Base-by-base conservation (phyloP, 2,329 filamentous ascomycete species). In the Cercospora sesami region DNA sequence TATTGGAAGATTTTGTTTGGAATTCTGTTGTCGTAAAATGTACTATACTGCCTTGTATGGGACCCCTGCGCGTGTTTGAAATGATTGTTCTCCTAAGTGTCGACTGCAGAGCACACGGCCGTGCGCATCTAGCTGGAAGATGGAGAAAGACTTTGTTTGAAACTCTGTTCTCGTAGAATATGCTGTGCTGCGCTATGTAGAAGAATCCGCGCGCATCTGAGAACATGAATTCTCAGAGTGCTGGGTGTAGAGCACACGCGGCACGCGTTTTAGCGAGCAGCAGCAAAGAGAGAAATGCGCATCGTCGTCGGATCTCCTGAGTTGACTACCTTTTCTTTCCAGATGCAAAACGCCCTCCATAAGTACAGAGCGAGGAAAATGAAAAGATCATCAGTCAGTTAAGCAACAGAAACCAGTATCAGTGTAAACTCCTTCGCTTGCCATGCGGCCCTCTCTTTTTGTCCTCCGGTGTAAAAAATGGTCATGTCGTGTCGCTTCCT, bases 351-450 rank as follows among this genome's bases (percentile, higher is more conserved):
- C 23, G 10, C 23, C 48, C 48, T 26, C 48, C 23, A 55, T 30
- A 55, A 55, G 48, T 30, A 55, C 48, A 55, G 12, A 28, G 48
- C 48, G 45, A 55, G 21, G 48, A n/a, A 28, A 28, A 16, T 14
- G 23, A 26, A 55, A 55, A 55, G 23, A 55, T 55, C 48, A 55
- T 55, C 48, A 55, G 23, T 55, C 48, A 55, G 48, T 55, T n/a
- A 28, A 55, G 48, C 26, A 55, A 55, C 48, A 26, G 14, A 55
- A 55, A 10, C 48, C 21, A 28, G 23, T 28, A 55, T 55, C 48
- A 55, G 23, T 55, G 21, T 30, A 26, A 55, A 55, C 48, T 31
- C 55, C 31, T 28, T 59, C 55, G 55, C 55, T 59, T 59, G 55
- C 55, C 55, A 59, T 59, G 55, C 55, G 55, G n/a, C 31, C 28